Base-by-base conservation (phyloP, 1,139 yeast genomes). In the Geotrichum cucujoidarum region DNA sequence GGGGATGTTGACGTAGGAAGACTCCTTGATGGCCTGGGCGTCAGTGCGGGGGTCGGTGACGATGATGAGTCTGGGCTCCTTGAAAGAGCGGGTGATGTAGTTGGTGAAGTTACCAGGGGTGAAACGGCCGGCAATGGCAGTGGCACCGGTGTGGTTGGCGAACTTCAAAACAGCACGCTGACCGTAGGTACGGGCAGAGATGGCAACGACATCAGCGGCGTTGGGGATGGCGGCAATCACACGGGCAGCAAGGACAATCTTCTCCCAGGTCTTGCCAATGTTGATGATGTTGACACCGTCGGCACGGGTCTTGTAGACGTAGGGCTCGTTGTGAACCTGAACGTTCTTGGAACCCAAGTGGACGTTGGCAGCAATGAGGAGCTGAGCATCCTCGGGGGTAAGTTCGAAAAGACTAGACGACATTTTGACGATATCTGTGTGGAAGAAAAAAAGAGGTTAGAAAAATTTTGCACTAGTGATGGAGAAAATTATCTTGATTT, bases 21-120 rank as follows among this genome's bases (percentile, higher is more conserved):
- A 89, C 81, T 92, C 99, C 81, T 89, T 90, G 83, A 94, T 94
- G 71, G 99, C 97, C 82, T 92, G 98, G 71, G 96, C 86, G 73
- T 92, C 98, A 66, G 97, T 90, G 82, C 98, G 92, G 81, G 99
- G 98, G 80, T 92, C 98, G 69, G 98, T 92, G 70, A 92, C 98
- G 69, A 92, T 80, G 74, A 92, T 89, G 74, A 94, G 83, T 81
- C 98, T 88, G 83, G 99, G 99, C 81, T 94, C 99, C 81, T 90
- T 92, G 96, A 92, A 94, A 67, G 97, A 88, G 79, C 97, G 94
- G 77, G 98, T 94, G 81, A 90, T 92, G 82, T 94, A 94, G 81
- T 94, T 94, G 75, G 99, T 94, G 90, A 94, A 94, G 82, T 87
- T 84, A 86, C 99, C 99, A 77, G 99, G 99, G 68, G 98, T 94